phyloP scores from a whole-genome alignment of 1,139 yeast species.

The Zygosaccharomyces sapae region DNA sequence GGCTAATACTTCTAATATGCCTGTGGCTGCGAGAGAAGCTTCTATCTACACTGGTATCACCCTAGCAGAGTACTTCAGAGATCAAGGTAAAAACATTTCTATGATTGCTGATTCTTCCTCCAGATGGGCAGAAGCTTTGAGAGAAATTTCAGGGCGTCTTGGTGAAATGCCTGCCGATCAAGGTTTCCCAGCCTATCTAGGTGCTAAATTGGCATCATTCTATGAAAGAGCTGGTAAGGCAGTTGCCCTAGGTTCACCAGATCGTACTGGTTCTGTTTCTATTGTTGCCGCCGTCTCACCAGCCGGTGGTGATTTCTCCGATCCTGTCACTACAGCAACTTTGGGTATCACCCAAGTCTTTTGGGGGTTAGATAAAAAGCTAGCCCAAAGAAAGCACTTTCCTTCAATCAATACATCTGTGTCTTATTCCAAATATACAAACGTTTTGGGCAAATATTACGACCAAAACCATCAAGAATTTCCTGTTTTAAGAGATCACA shows the following conservation, averaged over 20 bases:
- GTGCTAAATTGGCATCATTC: conserved; percentile 97
- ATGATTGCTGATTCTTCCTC: conserved; percentile 99
- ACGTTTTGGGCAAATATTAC: conserved; percentile 78
- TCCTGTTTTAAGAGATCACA: conserved; percentile 82
- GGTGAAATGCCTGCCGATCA: conserved; percentile 99
- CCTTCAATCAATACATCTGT: conserved; percentile 96
- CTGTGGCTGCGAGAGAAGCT: conserved; percentile 99
- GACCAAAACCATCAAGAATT: conserved; percentile 85
- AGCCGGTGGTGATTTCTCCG: conserved; percentile 99
- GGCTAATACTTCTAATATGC: conserved; percentile 99
- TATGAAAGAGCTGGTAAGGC: conserved; percentile 99
- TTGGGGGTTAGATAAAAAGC: conserved; percentile 99
- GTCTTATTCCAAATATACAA: conserved; percentile 94
- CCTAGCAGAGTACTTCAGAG: conserved; percentile 97
- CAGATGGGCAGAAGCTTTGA: conserved; percentile 99
- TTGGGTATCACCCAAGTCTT: conserved; percentile 98
- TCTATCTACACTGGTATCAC: conserved; percentile 99
- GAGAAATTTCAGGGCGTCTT: conserved; percentile 99
- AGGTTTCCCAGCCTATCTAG: conserved; percentile 99
- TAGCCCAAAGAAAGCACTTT: conserved; percentile 99
- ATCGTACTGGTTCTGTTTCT: conserved; percentile 93
- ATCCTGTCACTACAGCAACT: conserved; percentile 97
- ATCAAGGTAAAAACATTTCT: conserved; percentile 97
- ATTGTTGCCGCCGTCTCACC: conserved; percentile 99
- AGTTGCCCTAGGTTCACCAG: conserved; percentile 91